Evolutionary conservation across 2,329 filamentous ascomycete species (phyloP).

Genomic region (Cordyceps javanica): DNA sequence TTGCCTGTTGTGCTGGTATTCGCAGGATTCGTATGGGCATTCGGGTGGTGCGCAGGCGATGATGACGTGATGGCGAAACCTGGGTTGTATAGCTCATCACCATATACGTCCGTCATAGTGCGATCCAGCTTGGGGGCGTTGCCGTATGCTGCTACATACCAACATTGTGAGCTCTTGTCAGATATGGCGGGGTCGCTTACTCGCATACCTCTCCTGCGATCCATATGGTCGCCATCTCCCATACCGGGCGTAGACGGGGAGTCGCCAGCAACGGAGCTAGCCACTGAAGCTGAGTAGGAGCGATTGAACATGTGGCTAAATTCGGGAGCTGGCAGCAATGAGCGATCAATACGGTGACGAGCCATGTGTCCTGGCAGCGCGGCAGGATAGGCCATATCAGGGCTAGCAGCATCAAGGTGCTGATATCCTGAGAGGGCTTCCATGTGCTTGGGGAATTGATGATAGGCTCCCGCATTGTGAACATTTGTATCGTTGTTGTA

Average conservation of each 20-base stretch:
- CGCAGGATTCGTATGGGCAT: constrained; percentile 42
- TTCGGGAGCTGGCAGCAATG: constrained; percentile 41
- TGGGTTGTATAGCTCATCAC: constrained; percentile 79
- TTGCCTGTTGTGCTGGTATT: constrained; percentile 42
- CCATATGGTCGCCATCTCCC: constrained; percentile 42
- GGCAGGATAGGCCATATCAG: constrained; percentile 35
- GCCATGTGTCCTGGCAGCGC: constrained; percentile 30
- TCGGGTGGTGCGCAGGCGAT: constrained; percentile 40
- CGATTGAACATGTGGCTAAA: constrained; percentile 33
- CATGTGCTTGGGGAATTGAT: constrained; percentile 41
- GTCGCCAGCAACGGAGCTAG: constrained; percentile 51
- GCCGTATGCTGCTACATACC: constrained; percentile 49
- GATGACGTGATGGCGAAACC: constrained; percentile 54
- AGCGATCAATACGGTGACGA: constrained; percentile 34
- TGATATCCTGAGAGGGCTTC: constrained; percentile 38
- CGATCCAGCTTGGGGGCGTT: constrained; percentile 71
- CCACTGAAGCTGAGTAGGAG: constrained; percentile 50
- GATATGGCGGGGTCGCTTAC: not conserved
- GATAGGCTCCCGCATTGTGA: constrained; percentile 32
- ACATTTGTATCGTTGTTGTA: constrained; percentile 20
- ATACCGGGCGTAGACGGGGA: constrained; percentile 52
- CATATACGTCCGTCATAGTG: constrained; percentile 79
- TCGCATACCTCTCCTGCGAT: constrained; percentile 50
- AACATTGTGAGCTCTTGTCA: constrained; percentile 53
- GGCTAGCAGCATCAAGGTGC: constrained; percentile 29